These are phyloP conservation scores for Citropsis articulata DNA, from an alignment of 345 rosid species.

Conservation along the genomic window DNA sequence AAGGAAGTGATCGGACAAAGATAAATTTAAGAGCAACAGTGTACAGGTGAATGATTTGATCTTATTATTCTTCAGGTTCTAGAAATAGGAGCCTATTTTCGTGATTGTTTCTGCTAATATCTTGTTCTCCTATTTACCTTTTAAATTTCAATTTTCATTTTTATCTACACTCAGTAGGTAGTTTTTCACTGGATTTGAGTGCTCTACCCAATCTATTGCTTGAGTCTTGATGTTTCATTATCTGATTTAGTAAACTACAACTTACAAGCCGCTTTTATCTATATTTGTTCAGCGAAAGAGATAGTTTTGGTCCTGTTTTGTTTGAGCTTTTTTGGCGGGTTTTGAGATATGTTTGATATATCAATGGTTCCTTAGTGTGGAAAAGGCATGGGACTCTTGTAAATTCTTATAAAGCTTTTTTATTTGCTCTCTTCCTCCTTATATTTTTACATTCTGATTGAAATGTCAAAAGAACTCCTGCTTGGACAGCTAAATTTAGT, in stretches of 20 bases:
- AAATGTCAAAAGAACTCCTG: neutral
- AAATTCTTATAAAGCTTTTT: too few species aligned
- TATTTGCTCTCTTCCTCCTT: neutral
- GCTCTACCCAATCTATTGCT: neutral
- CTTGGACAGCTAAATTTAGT: neutral
- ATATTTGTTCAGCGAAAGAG: neutral
- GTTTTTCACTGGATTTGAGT: neutral
- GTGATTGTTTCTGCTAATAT: neutral
- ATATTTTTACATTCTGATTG: too few species aligned
- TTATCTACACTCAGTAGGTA: too few species aligned
- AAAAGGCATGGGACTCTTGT: neutral
- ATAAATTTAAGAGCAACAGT: conserved; percentile 61
- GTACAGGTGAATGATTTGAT: conserved; percentile 44
- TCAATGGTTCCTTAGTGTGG: neutral
- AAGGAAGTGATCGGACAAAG: conserved; percentile 43
- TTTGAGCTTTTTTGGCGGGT: neutral
- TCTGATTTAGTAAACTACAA: too few species aligned
- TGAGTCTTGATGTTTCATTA: neutral
- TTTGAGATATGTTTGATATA: neutral
- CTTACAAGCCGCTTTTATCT: neutral
- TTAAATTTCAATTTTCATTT: neutral
- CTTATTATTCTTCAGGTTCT: neutral
- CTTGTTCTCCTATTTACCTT: neutral
- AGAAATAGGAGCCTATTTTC: neutral
- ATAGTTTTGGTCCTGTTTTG: neutral